Evolutionary conservation across 805 yeast species (phyloP), one percentile per base, ranked within the genome.

Genomic region (Maudiozyma saulgeensis): DNA sequence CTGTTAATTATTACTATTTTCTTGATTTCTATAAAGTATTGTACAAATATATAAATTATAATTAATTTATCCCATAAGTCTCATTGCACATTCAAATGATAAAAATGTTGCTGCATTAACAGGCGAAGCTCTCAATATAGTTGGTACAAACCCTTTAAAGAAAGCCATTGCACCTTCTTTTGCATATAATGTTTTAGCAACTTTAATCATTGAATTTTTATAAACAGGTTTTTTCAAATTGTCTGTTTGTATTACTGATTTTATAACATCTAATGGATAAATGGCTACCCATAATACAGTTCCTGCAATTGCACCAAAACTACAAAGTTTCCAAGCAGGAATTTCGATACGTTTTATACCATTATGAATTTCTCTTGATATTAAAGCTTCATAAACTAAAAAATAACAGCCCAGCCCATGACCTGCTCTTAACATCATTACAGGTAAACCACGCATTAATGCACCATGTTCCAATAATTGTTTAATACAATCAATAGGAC

Each of bases 51-150:
- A 34, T 34, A 34, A 6, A 34, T 34, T 3, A 9, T 6, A n/a
- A 3, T 35, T 15, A 16, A 32, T 32, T 56, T 59, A 79, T 3
- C 78, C 79, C 68, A 81, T 63, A 13, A 61, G 38, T 69, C 96
- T 80, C 85, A 90, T 84, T 4, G 96, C 86, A 46, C 84, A 68
- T 68, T 93, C 99, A 65, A 93, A 93, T 2, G 95, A 89, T 42
- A 88, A 84, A 69, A 93, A 93, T 0, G 99, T 95, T 31, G 95
- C 96, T 41, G 96, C 99, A 64, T 93, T 95, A 3, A 95, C 99
- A 0, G 99, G 99, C 3, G 96, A 96, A 45, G 99, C 98, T 70
- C 99, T 84, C 55, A 93, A 71, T 54, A 93, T 79, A 0, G 98
- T 90, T 38, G 99, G 97, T 18, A 80, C 68, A 63, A 95, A 90